Conservation (phyloP, 23 red algal genomes). For the Gracilaria domingensis region DNA sequence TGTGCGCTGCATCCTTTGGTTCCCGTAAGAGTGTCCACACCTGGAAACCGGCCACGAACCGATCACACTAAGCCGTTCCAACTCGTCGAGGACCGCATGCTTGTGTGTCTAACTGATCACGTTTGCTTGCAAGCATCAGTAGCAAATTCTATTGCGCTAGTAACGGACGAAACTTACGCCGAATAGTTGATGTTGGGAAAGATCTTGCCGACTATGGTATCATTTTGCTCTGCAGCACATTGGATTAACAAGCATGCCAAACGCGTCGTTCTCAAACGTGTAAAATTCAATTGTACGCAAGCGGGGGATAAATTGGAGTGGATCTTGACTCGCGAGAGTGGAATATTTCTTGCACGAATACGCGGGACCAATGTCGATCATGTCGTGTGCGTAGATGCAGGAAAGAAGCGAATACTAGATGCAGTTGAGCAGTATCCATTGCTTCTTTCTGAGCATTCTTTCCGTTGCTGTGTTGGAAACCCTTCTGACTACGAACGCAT, state of each 20-base stretch:
- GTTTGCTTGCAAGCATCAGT: background rate
- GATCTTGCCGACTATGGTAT: background rate
- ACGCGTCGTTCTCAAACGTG: background rate
- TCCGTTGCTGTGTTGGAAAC: background rate
- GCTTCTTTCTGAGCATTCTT: background rate
- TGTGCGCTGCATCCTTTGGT: background rate
- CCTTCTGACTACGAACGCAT: background rate
- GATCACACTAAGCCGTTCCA: background rate
- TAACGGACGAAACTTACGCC: background rate
- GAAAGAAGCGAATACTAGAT: background rate
- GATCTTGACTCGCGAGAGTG: background rate
- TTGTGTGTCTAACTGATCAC: background rate
- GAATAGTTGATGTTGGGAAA: no score
- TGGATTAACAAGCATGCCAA: background rate
- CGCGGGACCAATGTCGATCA: background rate
- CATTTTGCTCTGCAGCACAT: background rate
- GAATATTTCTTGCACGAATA: background rate
- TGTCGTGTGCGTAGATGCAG: background rate
- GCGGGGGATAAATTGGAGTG: background rate
- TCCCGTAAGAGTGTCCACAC: background rate
- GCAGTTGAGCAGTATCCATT: slow-evolving; percentile 9
- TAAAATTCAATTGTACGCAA: no score
- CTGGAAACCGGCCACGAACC: background rate
- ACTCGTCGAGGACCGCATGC: background rate
- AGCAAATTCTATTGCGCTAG: background rate